Conservation (phyloP, 106 monocot species). For the Chionographis japonica region DNA sequence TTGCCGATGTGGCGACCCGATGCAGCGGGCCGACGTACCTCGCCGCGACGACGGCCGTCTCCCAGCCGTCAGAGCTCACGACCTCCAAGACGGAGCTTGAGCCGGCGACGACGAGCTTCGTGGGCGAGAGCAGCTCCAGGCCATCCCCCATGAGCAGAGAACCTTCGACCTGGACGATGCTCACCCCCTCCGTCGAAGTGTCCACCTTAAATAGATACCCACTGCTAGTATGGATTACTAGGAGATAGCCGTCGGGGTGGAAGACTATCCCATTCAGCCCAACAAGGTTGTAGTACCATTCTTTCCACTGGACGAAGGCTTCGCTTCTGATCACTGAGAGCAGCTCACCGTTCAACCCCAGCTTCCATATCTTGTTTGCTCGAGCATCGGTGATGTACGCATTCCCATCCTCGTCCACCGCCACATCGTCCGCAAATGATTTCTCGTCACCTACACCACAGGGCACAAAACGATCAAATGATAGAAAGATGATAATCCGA, state of each 20-base stretch:
- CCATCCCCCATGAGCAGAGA: slow-evolving; percentile 72
- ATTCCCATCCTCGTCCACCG: slow-evolving; percentile 68
- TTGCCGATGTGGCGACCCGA: slow-evolving; percentile 63
- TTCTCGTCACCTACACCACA: slow-evolving; percentile 33
- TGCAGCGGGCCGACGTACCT: slow-evolving; percentile 57
- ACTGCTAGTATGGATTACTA: slow-evolving; percentile 67
- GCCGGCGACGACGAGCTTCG: slow-evolving; percentile 56
- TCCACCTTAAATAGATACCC: slow-evolving; percentile 78
- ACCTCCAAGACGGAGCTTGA: slow-evolving; percentile 30
- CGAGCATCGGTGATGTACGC: slow-evolving; percentile 71
- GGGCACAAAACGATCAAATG: neutral
- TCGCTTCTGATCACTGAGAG: slow-evolving; percentile 49
- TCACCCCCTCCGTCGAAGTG: slow-evolving; percentile 27
- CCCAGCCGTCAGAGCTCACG: slow-evolving; percentile 69
- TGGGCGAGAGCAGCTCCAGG: slow-evolving; percentile 60
- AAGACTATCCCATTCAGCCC: slow-evolving; percentile 83
- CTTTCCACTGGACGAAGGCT: slow-evolving; percentile 33
- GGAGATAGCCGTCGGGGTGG: slow-evolving; percentile 76
- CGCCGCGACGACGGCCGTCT: slow-evolving; percentile 36
- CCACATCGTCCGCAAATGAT: slow-evolving; percentile 73
- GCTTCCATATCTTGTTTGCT: slow-evolving; percentile 78
- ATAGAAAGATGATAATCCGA: neutral
- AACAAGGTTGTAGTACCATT: slow-evolving; percentile 41
- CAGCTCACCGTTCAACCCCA: slow-evolving; percentile 48
- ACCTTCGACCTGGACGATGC: slow-evolving; percentile 42